phyloP scores from a whole-genome alignment of 208 protist species.

The Trypanosoma lewisi region DNA sequence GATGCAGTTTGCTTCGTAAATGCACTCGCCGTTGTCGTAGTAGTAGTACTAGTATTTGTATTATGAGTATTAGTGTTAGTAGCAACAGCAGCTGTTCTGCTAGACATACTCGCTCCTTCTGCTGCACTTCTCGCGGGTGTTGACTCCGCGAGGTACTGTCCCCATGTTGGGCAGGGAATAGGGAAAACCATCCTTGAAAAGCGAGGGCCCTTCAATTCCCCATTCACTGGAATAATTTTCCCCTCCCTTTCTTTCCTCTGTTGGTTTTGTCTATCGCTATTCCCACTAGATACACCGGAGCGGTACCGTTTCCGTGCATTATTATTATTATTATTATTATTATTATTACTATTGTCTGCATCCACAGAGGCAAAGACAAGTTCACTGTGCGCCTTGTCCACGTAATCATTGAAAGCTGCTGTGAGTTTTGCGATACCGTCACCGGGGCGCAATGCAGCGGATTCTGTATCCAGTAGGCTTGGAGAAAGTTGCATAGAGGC shows the following conservation, averaged over 20 bases:
- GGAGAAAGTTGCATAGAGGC: constrained; percentile 15
- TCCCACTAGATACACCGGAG: not conserved
- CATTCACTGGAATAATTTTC: constrained; percentile 31
- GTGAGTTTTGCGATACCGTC: constrained; percentile 42
- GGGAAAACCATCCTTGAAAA: constrained; percentile 55
- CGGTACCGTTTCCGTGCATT: not conserved
- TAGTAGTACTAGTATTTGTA: not conserved
- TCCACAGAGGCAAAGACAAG: constrained; percentile 23
- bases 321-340: constrained; percentile 1
- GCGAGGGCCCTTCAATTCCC: constrained; percentile 51
- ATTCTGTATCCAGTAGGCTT: constrained; percentile 8
- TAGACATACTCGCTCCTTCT: not conserved
- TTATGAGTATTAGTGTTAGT: no score
- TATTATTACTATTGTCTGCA: not conserved
- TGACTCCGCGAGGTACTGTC: constrained; percentile 27
- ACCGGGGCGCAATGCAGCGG: constrained; percentile 11
- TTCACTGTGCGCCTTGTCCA: constrained; percentile 31
- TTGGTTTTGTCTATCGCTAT: not conserved
- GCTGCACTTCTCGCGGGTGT: not conserved
- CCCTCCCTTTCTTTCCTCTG: no score
- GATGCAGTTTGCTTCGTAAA: constrained; percentile 8
- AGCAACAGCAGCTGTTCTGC: not conserved
- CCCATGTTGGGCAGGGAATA: constrained; percentile 38
- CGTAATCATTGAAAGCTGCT: constrained; percentile 42
- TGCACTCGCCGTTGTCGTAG: not conserved